These are phyloP conservation scores for Metschnikowia amazonensis DNA, from an alignment of 805 yeast genomes.

Conservation along the genomic window DNA sequence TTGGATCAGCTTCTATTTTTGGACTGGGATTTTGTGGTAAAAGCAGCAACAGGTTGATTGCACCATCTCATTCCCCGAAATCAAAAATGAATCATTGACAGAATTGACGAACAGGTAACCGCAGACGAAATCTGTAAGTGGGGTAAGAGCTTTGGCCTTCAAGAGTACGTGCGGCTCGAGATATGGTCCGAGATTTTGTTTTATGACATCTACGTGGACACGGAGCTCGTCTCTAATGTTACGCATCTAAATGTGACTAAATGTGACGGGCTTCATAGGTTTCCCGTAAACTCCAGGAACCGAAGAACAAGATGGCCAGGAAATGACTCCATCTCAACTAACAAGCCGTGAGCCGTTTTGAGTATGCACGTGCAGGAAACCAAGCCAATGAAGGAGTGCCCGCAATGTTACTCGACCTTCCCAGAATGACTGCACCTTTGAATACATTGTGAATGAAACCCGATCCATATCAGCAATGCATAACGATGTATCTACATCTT, in stretches of 20 bases:
- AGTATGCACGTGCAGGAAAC: constrained; percentile 45
- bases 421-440: constrained; percentile 50
- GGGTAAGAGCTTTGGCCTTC: constrained; percentile 51
- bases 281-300: constrained; percentile 28
- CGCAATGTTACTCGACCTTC: constrained; percentile 48
- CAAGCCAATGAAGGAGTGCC: constrained; percentile 46
- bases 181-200: constrained; percentile 59
- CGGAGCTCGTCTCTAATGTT: constrained; percentile 45
- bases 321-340: constrained; percentile 15
- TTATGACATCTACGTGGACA: constrained; percentile 53
- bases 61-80: constrained; percentile 37
- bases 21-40: constrained; percentile 73
- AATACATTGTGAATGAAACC: constrained; percentile 48
- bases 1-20: constrained; percentile 47
- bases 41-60: constrained; percentile 54
- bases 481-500: constrained; percentile 31
- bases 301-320: constrained; percentile 6
- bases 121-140: constrained; percentile 54
- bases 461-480: constrained; percentile 45
- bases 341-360: constrained; percentile 37
- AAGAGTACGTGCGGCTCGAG: constrained; percentile 57
- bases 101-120: constrained; percentile 38
- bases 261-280: constrained; percentile 33
- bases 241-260: constrained; percentile 33
- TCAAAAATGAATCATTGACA: constrained; percentile 21